These are phyloP conservation scores for Phaeosphaeria sp. DNA, from an alignment of 2,329 filamentous ascomycete genomes.

Conservation along the genomic window DNA sequence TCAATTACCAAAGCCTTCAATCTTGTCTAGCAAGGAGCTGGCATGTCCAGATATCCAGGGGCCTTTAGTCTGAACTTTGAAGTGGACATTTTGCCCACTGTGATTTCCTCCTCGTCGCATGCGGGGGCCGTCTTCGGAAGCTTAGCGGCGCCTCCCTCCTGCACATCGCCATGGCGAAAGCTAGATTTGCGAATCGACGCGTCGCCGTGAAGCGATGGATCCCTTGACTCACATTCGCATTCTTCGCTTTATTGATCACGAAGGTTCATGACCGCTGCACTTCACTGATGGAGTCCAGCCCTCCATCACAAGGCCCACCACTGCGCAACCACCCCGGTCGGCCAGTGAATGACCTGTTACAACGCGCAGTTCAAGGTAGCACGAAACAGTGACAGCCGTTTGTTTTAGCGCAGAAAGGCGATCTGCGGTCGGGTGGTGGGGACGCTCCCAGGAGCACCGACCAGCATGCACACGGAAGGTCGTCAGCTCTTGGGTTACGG, in stretches of 20 bases:
- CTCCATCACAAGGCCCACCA: slow-evolving; percentile 7
- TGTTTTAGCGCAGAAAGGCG: slow-evolving; percentile 34
- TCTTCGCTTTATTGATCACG: slow-evolving; percentile 5
- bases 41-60: neutral
- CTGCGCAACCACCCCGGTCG: slow-evolving; percentile 18
- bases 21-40: neutral
- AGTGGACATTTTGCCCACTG: no score
- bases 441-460: slow-evolving; percentile 6
- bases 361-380: slow-evolving; percentile 17
- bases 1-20: neutral
- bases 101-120: neutral
- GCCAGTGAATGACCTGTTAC: slow-evolving; percentile 10
- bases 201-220: neutral
- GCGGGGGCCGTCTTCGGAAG: neutral
- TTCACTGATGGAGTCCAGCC: neutral
- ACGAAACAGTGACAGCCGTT: slow-evolving; percentile 46
- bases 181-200: slow-evolving; percentile 1
- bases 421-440: slow-evolving; percentile 29
- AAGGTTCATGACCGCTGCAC: neutral
- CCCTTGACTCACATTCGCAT: slow-evolving; percentile 9
- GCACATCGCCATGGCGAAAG: neutral
- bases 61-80: no score
- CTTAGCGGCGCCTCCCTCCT: slow-evolving; percentile 7
- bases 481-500: slow-evolving; percentile 9
- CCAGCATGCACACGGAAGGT: slow-evolving; percentile 19